Evolutionary conservation across 352 stramenopile genomes (phyloP).

Genomic region (Plasmopara halstedii): DNA sequence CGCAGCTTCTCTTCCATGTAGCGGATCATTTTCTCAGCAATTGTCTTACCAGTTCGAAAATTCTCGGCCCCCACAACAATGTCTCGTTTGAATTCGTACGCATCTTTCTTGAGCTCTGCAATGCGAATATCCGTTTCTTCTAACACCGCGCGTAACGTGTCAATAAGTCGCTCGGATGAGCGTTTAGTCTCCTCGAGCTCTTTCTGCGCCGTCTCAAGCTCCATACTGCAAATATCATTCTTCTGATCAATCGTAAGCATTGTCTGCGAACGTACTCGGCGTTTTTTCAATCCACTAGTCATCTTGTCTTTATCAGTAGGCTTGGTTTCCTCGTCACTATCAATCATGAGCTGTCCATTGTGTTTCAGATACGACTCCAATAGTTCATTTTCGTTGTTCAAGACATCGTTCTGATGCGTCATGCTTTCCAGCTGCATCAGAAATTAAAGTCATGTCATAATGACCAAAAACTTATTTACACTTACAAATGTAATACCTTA

Average conservation of each 20-base stretch:
- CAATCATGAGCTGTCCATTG: constrained; percentile 34
- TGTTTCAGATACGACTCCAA: constrained; percentile 81
- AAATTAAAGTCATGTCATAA: background rate
- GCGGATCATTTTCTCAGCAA: constrained; percentile 90
- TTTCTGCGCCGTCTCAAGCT: constrained; percentile 85
- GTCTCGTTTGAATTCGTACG: constrained; percentile 94
- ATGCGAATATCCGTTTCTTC: constrained; percentile 94
- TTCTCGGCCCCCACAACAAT: constrained; percentile 93
- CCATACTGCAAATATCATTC: constrained; percentile 83
- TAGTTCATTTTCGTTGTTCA: constrained; percentile 89
- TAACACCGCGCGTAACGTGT: constrained; percentile 88
- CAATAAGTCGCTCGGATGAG: constrained; percentile 89
- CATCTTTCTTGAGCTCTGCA: constrained; percentile 92
- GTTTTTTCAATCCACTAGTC: constrained; percentile 24
- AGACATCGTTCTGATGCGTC: constrained; percentile 78
- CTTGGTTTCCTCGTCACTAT: constrained; percentile 68
- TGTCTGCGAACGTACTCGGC: constrained; percentile 48
- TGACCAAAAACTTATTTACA: background rate
- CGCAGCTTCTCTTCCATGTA: constrained; percentile 94
- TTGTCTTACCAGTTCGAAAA: constrained; percentile 89
- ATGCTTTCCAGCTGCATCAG: constrained; percentile 71
- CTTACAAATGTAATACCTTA: constrained; percentile 23
- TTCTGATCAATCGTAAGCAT: constrained; percentile 90
- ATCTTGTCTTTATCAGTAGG: constrained; percentile 45
- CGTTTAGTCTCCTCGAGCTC: constrained; percentile 86